These are phyloP conservation scores for Noccaea caerulescens DNA, from an alignment of 345 rosid species.

Conservation along the genomic window DNA sequence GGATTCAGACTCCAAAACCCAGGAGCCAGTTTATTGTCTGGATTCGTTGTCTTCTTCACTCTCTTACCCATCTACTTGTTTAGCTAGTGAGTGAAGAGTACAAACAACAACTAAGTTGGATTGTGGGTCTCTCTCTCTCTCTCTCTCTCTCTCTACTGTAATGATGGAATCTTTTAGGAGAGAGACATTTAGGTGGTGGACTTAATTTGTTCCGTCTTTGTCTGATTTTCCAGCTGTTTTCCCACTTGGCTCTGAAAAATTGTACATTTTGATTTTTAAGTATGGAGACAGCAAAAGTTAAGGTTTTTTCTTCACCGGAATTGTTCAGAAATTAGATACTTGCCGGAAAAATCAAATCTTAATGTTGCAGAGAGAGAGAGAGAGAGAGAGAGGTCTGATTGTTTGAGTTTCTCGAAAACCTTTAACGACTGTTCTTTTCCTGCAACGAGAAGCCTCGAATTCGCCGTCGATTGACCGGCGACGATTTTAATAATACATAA, in stretches of 20 bases:
- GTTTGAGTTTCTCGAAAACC: neutral
- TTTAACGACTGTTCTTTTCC: neutral
- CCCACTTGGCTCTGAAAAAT: slow-evolving; percentile 31
- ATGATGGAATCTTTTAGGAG: slow-evolving; percentile 32
- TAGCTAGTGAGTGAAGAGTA: slow-evolving; percentile 4
- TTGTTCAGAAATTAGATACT: neutral
- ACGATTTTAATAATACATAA: neutral
- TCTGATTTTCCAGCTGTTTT: slow-evolving; percentile 37
- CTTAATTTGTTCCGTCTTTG: slow-evolving; percentile 27
- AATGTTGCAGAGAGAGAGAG: neutral
- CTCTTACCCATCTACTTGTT: slow-evolving; percentile 9
- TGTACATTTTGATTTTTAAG: slow-evolving; percentile 32
- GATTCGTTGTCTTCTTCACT: neutral
- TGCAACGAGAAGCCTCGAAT: neutral
- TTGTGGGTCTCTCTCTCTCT: slow-evolving; percentile 36
- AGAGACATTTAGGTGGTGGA: slow-evolving; percentile 24
- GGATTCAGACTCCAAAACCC: slow-evolving; percentile 40
- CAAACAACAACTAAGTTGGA: slow-evolving; percentile 24
- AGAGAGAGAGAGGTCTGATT: neutral
- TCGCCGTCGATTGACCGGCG: neutral
- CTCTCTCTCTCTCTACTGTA: slow-evolving; percentile 32
- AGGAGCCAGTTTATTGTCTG: slow-evolving; percentile 3
- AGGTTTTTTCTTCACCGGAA: slow-evolving; percentile 21
- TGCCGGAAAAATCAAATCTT: neutral
- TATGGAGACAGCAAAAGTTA: slow-evolving; percentile 10